Percentiles rank a stretch among this genome's conserved stretches.
These are phyloP conservation scores for Priceomyces carsonii DNA, from an alignment of 805 yeast genomes.

Conservation along the genomic window DNA sequence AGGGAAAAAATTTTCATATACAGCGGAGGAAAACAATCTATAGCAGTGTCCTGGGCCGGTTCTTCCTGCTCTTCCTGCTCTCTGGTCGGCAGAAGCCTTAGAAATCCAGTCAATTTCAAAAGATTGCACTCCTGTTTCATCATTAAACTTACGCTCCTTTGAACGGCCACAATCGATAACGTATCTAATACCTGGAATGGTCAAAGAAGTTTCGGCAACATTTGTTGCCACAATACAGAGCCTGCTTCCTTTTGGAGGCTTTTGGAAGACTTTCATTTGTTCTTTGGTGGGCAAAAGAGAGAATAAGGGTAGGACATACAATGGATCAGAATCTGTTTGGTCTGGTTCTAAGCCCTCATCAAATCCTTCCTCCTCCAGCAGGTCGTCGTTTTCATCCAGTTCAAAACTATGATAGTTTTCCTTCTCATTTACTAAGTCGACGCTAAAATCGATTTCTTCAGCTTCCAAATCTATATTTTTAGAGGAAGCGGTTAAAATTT, in stretches of 20 bases:
- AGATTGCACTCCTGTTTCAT: conserved; percentile 87
- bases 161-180: conserved; percentile 95
- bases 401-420: conserved; percentile 45
- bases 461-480: conserved; percentile 74
- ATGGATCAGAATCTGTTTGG: conserved; percentile 72
- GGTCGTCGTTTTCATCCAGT: conserved; percentile 52
- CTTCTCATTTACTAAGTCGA: conserved; percentile 37
- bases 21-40: conserved; percentile 88
- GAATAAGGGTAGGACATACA: conserved; percentile 89
- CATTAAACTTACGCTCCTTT: conserved; percentile 81
- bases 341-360: conserved; percentile 73
- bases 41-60: conserved; percentile 99
- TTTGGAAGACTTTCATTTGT: conserved; percentile 88
- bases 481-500: conserved; percentile 48
- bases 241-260: conserved; percentile 83
- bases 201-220: conserved; percentile 95
- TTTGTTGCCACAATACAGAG: conserved; percentile 94
- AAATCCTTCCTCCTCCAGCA: conserved; percentile 61
- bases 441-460: conserved; percentile 82
- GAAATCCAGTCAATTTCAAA: conserved; percentile 91
- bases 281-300: conserved; percentile 92
- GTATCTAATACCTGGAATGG: conserved; percentile 93
- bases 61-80: conserved; percentile 97
- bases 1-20: conserved; percentile 80
- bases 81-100: conserved; percentile 93